Percentiles rank a stretch among this genome's conserved stretches.
Evolutionary conservation across 2,329 filamentous ascomycete species (phyloP).

Genomic region (Talaromyces atroroseus): DNA sequence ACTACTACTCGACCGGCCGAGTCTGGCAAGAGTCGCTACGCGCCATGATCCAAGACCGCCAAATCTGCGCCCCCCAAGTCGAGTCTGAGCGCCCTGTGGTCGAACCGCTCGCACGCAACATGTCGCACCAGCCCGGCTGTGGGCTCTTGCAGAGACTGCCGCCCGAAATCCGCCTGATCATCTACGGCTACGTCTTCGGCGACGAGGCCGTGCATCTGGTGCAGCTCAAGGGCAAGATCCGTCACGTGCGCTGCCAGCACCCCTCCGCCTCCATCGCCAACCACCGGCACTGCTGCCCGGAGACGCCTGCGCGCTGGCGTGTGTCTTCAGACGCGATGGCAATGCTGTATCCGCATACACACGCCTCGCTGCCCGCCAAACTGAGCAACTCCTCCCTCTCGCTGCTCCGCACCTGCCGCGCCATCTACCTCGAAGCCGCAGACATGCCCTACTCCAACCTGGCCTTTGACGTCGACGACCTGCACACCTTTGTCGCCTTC

Average conservation of each 20-base stretch:
- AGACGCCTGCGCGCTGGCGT: slow-evolving; percentile 29
- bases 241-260: slow-evolving; percentile 25
- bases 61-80: slow-evolving; percentile 28
- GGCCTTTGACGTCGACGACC: slow-evolving; percentile 32
- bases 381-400: slow-evolving; percentile 22
- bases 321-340: slow-evolving; percentile 13
- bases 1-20: slow-evolving; percentile 32
- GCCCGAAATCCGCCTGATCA: slow-evolving; percentile 33
- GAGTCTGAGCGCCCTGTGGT: slow-evolving; percentile 5
- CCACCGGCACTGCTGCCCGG: slow-evolving; percentile 30
- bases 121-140: slow-evolving; percentile 18
- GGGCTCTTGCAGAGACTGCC: slow-evolving; percentile 26
- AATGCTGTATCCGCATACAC: slow-evolving; percentile 34
- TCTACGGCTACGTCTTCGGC: slow-evolving; percentile 34
- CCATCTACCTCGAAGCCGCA: slow-evolving; percentile 31
- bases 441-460: slow-evolving; percentile 25
- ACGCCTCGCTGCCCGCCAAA: slow-evolving; percentile 19
- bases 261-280: slow-evolving; percentile 20
- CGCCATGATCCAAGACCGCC: slow-evolving; percentile 30
- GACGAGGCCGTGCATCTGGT: slow-evolving; percentile 31
- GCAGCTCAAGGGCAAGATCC: slow-evolving; percentile 30
- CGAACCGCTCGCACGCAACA: slow-evolving; percentile 17
- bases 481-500: slow-evolving; percentile 34
- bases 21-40: slow-evolving; percentile 33
- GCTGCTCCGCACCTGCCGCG: slow-evolving; percentile 29